Conservation (phyloP, 2,329 filamentous ascomycete species). For the Ceratocystis cacaofunesta region DNA sequence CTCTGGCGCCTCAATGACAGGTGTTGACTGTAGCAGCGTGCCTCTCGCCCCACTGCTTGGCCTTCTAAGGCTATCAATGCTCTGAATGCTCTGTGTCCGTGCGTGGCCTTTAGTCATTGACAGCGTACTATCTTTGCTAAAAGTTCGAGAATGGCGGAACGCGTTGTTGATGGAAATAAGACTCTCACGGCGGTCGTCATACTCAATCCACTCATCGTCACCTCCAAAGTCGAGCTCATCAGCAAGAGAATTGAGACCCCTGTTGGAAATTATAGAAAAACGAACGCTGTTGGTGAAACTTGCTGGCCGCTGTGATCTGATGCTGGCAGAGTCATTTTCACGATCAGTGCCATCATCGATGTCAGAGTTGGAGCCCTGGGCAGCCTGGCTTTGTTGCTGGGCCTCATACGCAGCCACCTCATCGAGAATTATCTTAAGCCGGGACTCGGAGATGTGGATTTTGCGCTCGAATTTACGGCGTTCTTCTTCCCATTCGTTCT, state of each 20-base stretch:
- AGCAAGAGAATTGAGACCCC: constrained; percentile 59
- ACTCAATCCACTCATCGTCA: constrained; percentile 57
- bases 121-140: constrained; percentile 42
- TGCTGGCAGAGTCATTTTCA: constrained; percentile 58
- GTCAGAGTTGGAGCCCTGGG: constrained; percentile 32
- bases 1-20: constrained; percentile 41
- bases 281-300: constrained; percentile 59
- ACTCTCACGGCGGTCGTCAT: constrained; percentile 49
- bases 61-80: constrained; percentile 24
- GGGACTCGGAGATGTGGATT: constrained; percentile 76
- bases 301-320: constrained; percentile 43
- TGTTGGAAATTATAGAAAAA: constrained; percentile 52
- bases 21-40: constrained; percentile 37
- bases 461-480: constrained; percentile 69
- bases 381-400: constrained; percentile 30
- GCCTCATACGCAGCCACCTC: constrained; percentile 64
- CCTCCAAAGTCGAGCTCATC: constrained; percentile 83
- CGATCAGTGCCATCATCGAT: constrained; percentile 41
- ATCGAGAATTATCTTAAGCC: constrained; percentile 69
- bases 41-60: constrained; percentile 40
- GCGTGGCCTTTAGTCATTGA: constrained; percentile 32
- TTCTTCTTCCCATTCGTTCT: constrained; percentile 70
- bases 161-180: constrained; percentile 34
- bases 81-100: constrained; percentile 45
- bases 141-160: constrained; percentile 36